phyloP scores from a whole-genome alignment of 2,329 filamentous ascomycete genomes.

The Phialophora expanda region DNA sequence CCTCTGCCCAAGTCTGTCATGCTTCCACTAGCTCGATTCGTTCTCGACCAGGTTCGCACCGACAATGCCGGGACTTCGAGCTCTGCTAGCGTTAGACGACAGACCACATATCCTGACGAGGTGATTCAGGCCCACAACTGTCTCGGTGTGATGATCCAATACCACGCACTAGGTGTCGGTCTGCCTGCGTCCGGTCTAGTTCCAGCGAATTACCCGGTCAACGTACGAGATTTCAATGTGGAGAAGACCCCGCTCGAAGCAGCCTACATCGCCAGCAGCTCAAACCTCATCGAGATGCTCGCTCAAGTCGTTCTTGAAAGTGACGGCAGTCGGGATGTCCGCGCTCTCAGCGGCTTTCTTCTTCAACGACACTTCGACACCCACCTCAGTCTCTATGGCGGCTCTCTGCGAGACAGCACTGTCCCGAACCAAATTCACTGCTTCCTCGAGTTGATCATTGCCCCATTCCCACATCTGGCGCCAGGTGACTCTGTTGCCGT shows the following conservation, averaged over 20 bases:
- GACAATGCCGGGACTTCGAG: not conserved
- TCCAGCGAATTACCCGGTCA: not conserved
- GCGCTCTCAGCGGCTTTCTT: not conserved
- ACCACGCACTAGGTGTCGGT: slow-evolving; percentile 27
- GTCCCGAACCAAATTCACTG: slow-evolving; percentile 9
- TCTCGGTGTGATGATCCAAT: slow-evolving; percentile 5
- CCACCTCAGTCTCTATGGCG: not conserved
- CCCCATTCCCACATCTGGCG: not conserved
- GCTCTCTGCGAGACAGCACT: not conserved
- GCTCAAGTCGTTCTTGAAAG: not conserved
- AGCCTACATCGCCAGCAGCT: slow-evolving; percentile 11
- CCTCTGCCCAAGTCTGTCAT: slow-evolving; percentile 18
- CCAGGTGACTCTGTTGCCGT: not conserved
- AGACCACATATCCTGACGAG: slow-evolving; percentile 4
- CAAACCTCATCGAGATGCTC: slow-evolving; percentile 9
- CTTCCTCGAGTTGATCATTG: slow-evolving; percentile 8
- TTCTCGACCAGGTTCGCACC: slow-evolving; percentile 18
- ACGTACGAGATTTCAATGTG: not conserved
- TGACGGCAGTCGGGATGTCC: not conserved
- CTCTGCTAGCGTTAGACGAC: not conserved
- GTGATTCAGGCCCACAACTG: slow-evolving; percentile 15
- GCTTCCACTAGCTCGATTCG: slow-evolving; percentile 9
- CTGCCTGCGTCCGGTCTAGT: slow-evolving; percentile 12
- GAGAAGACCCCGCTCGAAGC: slow-evolving; percentile 1
- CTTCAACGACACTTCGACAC: not conserved